Percentiles rank a stretch among this genome's conserved stretches.
Conservation (phyloP, 768 basidiomycete genomes). For the Lentinus brumalis region DNA sequence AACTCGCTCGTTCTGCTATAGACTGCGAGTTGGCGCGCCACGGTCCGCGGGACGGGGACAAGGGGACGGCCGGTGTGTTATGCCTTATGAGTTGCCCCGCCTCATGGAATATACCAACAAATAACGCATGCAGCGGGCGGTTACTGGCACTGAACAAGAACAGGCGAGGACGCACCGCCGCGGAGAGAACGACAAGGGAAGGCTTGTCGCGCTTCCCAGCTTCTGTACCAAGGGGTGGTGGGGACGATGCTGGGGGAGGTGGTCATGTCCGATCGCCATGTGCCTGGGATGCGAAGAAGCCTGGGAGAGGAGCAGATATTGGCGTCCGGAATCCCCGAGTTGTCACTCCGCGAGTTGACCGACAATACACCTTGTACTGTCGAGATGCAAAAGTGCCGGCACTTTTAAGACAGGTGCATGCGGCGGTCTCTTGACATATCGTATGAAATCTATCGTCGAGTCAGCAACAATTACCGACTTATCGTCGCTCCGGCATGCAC, state of each 20-base stretch:
- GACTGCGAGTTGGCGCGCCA: conserved; percentile 5
- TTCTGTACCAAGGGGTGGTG: not conserved
- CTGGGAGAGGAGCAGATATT: not conserved
- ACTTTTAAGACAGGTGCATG: not conserved
- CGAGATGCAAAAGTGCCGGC: not conserved
- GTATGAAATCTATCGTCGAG: not conserved
- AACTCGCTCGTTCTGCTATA: conserved; percentile 1
- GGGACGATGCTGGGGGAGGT: conserved; percentile 8
- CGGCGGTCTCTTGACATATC: not conserved
- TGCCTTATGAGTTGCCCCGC: not conserved
- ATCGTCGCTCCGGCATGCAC: not conserved
- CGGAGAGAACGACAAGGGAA: conserved; percentile 3
- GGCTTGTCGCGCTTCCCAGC: not conserved
- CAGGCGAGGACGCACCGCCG: conserved; percentile 1
- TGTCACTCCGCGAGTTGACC: conserved; percentile 13
- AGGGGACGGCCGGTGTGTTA: not conserved
- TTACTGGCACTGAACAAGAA: not conserved
- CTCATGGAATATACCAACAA: not conserved
- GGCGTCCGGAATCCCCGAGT: not conserved
- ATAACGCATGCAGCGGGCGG: not conserved
- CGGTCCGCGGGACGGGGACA: conserved; percentile 2
- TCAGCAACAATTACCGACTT: not conserved
- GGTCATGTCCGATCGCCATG: conserved; percentile 8
- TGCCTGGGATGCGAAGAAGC: conserved; percentile 12
- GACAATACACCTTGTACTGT: not conserved